These are phyloP conservation scores for Ascochyta fabae DNA, from an alignment of 2,329 filamentous ascomycete species.

Conservation along the genomic window DNA sequence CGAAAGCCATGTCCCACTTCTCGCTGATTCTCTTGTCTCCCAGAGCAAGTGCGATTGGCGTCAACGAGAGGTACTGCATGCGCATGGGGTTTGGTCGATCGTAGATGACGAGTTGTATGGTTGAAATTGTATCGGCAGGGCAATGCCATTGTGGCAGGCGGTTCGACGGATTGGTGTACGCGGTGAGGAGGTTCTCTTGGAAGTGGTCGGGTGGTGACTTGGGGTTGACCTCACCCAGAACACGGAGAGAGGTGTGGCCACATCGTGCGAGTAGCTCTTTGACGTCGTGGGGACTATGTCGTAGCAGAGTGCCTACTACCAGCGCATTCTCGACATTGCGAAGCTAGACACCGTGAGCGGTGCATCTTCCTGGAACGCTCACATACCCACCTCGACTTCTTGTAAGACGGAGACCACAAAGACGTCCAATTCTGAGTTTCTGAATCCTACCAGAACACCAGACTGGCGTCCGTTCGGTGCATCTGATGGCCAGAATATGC, in stretches of 20 bases:
- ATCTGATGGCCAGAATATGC: constrained; percentile 97
- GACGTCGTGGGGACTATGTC: constrained; percentile 80
- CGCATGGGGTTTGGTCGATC: constrained; percentile 81
- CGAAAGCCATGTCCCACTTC: constrained; percentile 52
- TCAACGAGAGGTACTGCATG: constrained; percentile 96
- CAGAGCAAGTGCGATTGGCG: constrained; percentile 85
- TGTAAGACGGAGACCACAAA: constrained; percentile 90
- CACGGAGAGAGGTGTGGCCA: constrained; percentile 80
- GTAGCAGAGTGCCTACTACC: constrained; percentile 80
- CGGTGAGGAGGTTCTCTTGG: constrained; percentile 74
- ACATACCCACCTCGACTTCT: constrained; percentile 76
- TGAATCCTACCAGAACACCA: constrained; percentile 93
- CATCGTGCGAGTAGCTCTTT: constrained; percentile 84
- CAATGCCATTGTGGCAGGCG: constrained; percentile 77
- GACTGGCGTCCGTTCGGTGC: constrained; percentile 73
- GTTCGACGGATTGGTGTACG: constrained; percentile 58
- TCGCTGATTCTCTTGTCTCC: constrained; percentile 63
- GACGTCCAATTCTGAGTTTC: constrained; percentile 88
- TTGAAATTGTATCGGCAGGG: constrained; percentile 66
- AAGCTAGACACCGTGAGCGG: constrained; percentile 20
- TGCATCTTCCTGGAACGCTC: constrained; percentile 40
- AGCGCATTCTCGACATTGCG: constrained; percentile 82
- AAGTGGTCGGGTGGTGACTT: constrained; percentile 56
- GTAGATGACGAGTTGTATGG: constrained; percentile 87
- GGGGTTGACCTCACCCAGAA: constrained; percentile 82